Evolutionary conservation across 1,139 yeast genomes (phyloP).

Genomic region (Williopsis jadinii): DNA sequence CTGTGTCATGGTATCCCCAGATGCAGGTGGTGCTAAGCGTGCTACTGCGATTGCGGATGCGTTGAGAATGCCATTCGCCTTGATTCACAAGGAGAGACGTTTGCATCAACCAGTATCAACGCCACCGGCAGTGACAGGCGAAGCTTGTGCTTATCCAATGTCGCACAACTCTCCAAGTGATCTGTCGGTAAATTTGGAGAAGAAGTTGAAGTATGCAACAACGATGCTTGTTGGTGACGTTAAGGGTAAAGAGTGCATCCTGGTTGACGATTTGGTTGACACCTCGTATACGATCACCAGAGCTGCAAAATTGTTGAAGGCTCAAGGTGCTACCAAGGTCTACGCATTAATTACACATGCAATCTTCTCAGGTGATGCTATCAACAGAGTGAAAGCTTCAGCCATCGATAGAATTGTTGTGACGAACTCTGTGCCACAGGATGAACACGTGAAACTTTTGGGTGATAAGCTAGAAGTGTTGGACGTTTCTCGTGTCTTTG

Average conservation of each 20-base stretch:
- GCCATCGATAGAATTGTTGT: constrained; percentile 80
- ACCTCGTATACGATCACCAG: constrained; percentile 88
- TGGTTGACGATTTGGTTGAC: constrained; percentile 90
- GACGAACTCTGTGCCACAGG: constrained; percentile 92
- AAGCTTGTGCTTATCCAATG: constrained; percentile 11
- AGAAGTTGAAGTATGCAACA: constrained; percentile 42
- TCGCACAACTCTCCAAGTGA: constrained; percentile 16
- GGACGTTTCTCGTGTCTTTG: constrained; percentile 82
- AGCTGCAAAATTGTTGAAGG: constrained; percentile 86
- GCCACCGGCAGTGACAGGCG: neutral
- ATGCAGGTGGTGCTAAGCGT: constrained; percentile 96
- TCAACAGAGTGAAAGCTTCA: constrained; percentile 59
- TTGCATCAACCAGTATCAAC: constrained; percentile 15
- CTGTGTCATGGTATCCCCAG: constrained; percentile 88
- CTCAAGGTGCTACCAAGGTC: constrained; percentile 84
- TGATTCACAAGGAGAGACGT: constrained; percentile 93
- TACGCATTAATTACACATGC: constrained; percentile 93
- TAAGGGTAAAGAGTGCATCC: constrained; percentile 70
- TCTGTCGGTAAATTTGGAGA: constrained; percentile 9
- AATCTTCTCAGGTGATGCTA: constrained; percentile 86
- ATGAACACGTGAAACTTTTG: constrained; percentile 39
- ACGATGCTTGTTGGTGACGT: constrained; percentile 96
- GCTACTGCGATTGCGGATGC: constrained; percentile 94
- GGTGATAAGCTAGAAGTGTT: constrained; percentile 70
- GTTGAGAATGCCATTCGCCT: constrained; percentile 82